A percentile compares a stretch with the other conserved stretches of the same genome.
phyloP scores from a whole-genome alignment of 495 filamentous ascomycete species.

The Penicillium diatomitis region DNA sequence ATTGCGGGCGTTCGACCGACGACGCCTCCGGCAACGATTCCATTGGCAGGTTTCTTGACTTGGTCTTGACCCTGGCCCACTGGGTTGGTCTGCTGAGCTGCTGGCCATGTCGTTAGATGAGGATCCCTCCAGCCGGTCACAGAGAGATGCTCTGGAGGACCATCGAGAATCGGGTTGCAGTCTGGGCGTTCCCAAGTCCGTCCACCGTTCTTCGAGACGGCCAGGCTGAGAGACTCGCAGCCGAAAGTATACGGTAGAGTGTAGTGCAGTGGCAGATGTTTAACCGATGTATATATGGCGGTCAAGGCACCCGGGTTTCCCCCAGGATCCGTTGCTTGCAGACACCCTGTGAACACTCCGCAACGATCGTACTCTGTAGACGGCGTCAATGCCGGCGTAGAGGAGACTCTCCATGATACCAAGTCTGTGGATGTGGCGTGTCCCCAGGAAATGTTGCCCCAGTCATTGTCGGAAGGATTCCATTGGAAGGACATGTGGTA shows the following conservation, averaged over 20 bases:
- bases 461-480: constrained; percentile 36
- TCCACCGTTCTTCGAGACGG: constrained; percentile 40
- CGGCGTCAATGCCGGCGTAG: constrained; percentile 25
- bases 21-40: constrained; percentile 46
- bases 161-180: constrained; percentile 41
- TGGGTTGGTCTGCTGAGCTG: constrained; percentile 25
- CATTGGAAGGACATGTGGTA: constrained; percentile 41
- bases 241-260: constrained; percentile 36
- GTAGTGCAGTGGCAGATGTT: constrained; percentile 41
- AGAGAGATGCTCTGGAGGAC: constrained; percentile 33
- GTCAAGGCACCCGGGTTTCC: constrained; percentile 35
- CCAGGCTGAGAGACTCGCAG: constrained; percentile 43
- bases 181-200: constrained; percentile 39
- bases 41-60: constrained; percentile 28
- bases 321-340: constrained; percentile 32
- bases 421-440: constrained; percentile 33
- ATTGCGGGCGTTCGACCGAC: constrained; percentile 36
- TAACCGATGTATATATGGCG: constrained; percentile 44
- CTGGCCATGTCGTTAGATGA: constrained; percentile 36
- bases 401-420: constrained; percentile 32
- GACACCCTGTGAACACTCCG: constrained; percentile 46
- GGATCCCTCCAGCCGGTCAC: constrained; percentile 51
- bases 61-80: not conserved
- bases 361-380: constrained; percentile 36
- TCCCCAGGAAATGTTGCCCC: constrained; percentile 41